A percentile compares a stretch with the other conserved stretches of the same genome.
phyloP scores from a whole-genome alignment of 345 rosid genomes.

The Cardiospermum halicacabum region DNA sequence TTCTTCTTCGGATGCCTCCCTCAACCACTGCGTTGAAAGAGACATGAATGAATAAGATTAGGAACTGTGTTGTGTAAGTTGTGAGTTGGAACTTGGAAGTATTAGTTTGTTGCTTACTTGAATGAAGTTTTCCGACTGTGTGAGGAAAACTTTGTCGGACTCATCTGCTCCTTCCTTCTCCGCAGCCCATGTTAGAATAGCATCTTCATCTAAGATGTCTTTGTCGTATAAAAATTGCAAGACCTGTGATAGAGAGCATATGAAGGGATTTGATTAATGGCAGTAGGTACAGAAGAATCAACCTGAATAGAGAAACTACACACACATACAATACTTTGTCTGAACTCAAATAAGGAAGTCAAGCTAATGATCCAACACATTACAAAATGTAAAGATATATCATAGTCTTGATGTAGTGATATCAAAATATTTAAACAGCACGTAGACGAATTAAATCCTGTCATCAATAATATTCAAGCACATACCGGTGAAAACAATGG shows the following conservation, averaged over 20 bases:
- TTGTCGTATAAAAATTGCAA: conserved; percentile 57
- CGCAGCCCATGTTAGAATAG: conserved; percentile 78
- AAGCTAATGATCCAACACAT: background rate
- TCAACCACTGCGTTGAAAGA: conserved; percentile 67
- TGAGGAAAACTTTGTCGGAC: conserved; percentile 75
- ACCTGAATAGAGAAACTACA: background rate
- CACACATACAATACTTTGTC: too few relatives aligned
- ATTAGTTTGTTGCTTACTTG: conserved; percentile 35
- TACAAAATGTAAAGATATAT: background rate
- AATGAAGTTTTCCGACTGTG: conserved; percentile 59
- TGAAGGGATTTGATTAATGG: background rate
- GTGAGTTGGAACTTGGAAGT: background rate
- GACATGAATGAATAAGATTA: background rate
- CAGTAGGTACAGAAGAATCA: background rate
- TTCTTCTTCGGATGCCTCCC: conserved; percentile 86
- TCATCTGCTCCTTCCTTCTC: conserved; percentile 92
- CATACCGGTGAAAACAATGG: conserved; percentile 59
- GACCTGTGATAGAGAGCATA: conserved; percentile 36
- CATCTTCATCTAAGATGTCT: conserved; percentile 79
- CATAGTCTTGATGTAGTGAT: background rate
- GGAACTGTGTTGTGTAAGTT: background rate
- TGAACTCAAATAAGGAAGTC: too few relatives aligned
- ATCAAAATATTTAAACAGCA: background rate
- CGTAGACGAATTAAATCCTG: too few relatives aligned
- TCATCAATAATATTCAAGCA: background rate